These are phyloP conservation scores for Torulaspora maleeae DNA, from an alignment of 805 yeast species.

Conservation along the genomic window DNA sequence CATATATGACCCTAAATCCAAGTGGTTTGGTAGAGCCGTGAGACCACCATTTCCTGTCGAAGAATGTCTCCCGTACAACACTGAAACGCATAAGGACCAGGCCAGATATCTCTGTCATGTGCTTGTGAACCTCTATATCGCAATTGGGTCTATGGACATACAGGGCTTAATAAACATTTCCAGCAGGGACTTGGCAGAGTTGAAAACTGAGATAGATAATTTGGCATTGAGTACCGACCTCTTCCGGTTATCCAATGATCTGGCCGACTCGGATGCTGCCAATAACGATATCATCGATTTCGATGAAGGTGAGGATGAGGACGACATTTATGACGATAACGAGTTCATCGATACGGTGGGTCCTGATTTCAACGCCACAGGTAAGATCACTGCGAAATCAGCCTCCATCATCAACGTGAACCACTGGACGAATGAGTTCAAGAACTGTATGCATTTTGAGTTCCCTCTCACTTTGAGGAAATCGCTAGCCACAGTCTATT, in stretches of 20 bases:
- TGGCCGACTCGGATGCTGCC: constrained; percentile 9
- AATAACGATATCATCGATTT: constrained; percentile 38
- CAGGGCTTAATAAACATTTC: constrained; percentile 65
- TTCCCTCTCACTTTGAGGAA: constrained; percentile 65
- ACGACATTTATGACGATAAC: constrained; percentile 38
- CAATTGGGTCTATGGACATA: constrained; percentile 68
- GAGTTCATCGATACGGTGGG: constrained; percentile 36
- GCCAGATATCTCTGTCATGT: constrained; percentile 73
- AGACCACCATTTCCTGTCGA: constrained; percentile 34
- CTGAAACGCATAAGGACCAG: constrained; percentile 64
- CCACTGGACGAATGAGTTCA: constrained; percentile 84
- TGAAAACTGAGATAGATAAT: constrained; percentile 39
- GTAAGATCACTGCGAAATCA: constrained; percentile 58
- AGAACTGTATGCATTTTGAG: constrained; percentile 68
- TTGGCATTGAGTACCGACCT: constrained; percentile 52
- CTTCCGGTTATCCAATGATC: constrained; percentile 31
- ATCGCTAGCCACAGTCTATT: constrained; percentile 62
- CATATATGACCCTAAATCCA: constrained; percentile 35
- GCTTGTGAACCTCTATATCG: constrained; percentile 72
- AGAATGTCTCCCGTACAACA: constrained; percentile 62
- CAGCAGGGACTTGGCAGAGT: constrained; percentile 57
- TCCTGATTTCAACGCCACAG: constrained; percentile 41
- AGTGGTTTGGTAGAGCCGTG: constrained; percentile 38
- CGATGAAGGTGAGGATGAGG: constrained; percentile 40
- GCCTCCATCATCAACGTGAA: constrained; percentile 71